Evolutionary conservation across 2,329 filamentous ascomycete species (phyloP), one percentile per base, ranked within the genome.

Genomic region (Chalaropsis thielavioides): DNA sequence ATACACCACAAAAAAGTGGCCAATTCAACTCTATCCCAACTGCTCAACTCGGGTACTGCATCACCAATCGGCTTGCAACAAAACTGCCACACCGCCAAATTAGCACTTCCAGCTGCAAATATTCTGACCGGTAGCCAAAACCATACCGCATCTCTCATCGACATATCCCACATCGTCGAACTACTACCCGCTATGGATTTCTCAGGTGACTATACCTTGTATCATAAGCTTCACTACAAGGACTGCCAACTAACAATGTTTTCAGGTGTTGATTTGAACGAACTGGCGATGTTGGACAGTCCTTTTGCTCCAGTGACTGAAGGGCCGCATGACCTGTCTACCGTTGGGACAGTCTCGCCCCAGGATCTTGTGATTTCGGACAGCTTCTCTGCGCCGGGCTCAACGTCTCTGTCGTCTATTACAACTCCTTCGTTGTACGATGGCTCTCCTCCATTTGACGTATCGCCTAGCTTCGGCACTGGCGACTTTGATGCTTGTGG

Each of bases 341-440:
- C 83, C 72, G 72, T 84, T 72, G 83, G 81, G 70, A 96, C 91
- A 51, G 83, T 96, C 68, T 96, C 91, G 68, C 91, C 91, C 22
- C 86, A 89, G 74, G 90, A 96, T 71, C 79, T 95, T 69, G 77
- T 87, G 69, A 79, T 92, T 70, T 83, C 84, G 69, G 84, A 89
- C 71, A 79, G 81, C 67, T 84, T 84, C 72, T 95, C 90, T 68
- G 84, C 90, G 44, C 91, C 91, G 38, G 89, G 89, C 72, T 95
- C 91, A 1, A 81, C 86, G 59, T 85, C 89, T 41, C 84, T 94
- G 72, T 95, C 91, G 43, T 85, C 90, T 68, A 73, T 96, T 75
- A 95, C 90, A 66, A 94, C 91, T 67, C 91, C 91, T 56, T 89
- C 88, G n/a, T 80, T 84, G 66, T 86, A 84, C 71, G 82, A 88